A percentile compares a stretch with the other conserved stretches of the same genome.
Conservation (phyloP, 768 basidiomycete species). For the Termitomyces sp. region DNA sequence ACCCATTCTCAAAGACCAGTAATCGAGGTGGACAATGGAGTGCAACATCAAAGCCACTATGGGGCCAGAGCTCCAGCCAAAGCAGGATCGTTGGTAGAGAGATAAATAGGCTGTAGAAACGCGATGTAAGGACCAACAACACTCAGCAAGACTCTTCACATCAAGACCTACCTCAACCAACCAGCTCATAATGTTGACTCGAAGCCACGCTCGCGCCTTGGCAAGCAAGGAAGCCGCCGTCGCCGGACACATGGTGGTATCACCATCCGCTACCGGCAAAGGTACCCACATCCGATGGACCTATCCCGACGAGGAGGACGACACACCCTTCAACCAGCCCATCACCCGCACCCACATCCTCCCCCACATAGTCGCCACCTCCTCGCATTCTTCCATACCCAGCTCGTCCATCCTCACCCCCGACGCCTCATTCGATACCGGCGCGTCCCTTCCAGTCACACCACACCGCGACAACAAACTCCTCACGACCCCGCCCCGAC, state of each 20-base stretch:
- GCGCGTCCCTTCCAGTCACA: not conserved
- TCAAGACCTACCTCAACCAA: not conserved
- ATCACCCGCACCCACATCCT: not conserved
- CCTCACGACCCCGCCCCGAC: slow-evolving; percentile 7
- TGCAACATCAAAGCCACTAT: not conserved
- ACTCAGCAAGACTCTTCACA: not conserved
- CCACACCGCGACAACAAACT: not conserved
- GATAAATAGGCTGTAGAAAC: not conserved
- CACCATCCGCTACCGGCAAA: slow-evolving; percentile 7
- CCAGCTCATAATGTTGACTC: slow-evolving; percentile 7
- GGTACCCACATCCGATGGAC: slow-evolving; percentile 11
- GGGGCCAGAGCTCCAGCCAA: not conserved
- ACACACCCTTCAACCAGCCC: not conserved
- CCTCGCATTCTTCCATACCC: slow-evolving; percentile 3
- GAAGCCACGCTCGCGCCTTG: slow-evolving; percentile 9
- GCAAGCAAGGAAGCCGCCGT: not conserved
- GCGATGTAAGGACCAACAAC: not conserved
- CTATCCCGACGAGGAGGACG: not conserved
- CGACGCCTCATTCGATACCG: not conserved
- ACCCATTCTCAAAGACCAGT: not conserved
- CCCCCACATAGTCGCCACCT: not conserved
- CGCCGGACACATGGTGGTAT: not conserved
- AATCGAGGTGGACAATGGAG: not conserved
- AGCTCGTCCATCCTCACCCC: slow-evolving; percentile 5
- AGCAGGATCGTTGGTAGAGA: not conserved